These are phyloP conservation scores for Fusarium illudens DNA, from an alignment of 2,329 filamentous ascomycete species.

Conservation along the genomic window DNA sequence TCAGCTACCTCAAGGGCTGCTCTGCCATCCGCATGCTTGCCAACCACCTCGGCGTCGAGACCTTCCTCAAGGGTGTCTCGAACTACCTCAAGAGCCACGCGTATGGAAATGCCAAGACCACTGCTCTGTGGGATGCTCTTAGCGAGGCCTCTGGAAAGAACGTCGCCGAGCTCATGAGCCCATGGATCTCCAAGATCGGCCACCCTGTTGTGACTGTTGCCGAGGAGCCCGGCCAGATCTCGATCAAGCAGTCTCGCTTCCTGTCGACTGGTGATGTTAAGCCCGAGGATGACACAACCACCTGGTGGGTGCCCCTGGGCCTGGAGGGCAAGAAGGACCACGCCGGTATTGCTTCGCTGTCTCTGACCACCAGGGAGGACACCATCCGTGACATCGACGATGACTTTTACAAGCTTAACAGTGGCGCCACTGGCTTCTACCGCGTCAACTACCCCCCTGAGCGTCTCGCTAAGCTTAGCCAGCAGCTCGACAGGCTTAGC, in stretches of 20 bases:
- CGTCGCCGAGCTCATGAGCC: slow-evolving; percentile 86
- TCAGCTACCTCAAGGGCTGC: slow-evolving; percentile 96
- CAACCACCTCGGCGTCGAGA: slow-evolving; percentile 85
- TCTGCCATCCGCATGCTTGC: slow-evolving; percentile 97
- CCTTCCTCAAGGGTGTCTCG: slow-evolving; percentile 89
- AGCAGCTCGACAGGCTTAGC: slow-evolving; percentile 77
- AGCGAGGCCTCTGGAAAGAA: slow-evolving; percentile 88
- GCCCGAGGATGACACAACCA: slow-evolving; percentile 87
- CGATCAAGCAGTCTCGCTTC: slow-evolving; percentile 87
- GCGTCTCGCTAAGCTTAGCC: slow-evolving; percentile 81
- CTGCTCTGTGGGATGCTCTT: slow-evolving; percentile 89
- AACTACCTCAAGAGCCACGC: slow-evolving; percentile 88
- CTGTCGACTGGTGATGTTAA: slow-evolving; percentile 90
- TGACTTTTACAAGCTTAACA: slow-evolving; percentile 93
- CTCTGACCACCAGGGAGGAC: slow-evolving; percentile 79
- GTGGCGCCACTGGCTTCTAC: slow-evolving; percentile 87
- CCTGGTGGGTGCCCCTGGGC: slow-evolving; percentile 94
- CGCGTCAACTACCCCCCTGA: slow-evolving; percentile 91
- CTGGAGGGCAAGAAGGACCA: slow-evolving; percentile 78
- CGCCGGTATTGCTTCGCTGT: slow-evolving; percentile 68
- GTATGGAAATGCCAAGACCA: slow-evolving; percentile 90
- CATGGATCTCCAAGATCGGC: slow-evolving; percentile 95
- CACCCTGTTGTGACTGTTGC: slow-evolving; percentile 89
- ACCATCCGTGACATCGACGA: slow-evolving; percentile 78
- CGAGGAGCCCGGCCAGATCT: slow-evolving; percentile 84